phyloP scores from a whole-genome alignment of 768 basidiomycete species.

The Gymnopilus junonius region DNA sequence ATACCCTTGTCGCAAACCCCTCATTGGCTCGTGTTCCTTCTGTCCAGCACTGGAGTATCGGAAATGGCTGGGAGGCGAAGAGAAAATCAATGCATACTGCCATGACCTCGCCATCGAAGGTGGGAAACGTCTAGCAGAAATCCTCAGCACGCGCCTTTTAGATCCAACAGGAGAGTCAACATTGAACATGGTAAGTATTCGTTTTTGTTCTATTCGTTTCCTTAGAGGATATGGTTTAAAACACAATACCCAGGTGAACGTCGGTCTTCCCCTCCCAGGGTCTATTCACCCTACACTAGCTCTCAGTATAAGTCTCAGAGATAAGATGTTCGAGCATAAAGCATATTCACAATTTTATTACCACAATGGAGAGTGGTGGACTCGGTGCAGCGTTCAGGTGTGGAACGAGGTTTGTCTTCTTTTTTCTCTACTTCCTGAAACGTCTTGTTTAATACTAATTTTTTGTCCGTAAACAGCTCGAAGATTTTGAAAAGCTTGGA shows the following conservation, averaged over 20 bases:
- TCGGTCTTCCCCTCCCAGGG: slow-evolving; percentile 43
- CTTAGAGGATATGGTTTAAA: not conserved
- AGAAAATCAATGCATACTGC: slow-evolving; percentile 75
- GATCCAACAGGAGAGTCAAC: slow-evolving; percentile 69
- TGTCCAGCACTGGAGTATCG: slow-evolving; percentile 75
- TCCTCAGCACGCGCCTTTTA: slow-evolving; percentile 68
- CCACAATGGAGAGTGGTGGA: slow-evolving; percentile 50
- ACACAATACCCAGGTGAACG: slow-evolving; percentile 38
- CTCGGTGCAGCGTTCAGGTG: slow-evolving; percentile 49
- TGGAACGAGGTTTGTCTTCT: slow-evolving; percentile 44
- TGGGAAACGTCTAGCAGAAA: slow-evolving; percentile 62
- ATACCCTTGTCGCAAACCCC: too few species aligned
- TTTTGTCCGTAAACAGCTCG: slow-evolving; percentile 31
- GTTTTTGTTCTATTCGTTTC: not conserved
- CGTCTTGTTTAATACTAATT: slow-evolving; percentile 1
- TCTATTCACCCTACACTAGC: slow-evolving; percentile 24
- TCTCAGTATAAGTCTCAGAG: slow-evolving; percentile 32
- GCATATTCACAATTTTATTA: slow-evolving; percentile 38
- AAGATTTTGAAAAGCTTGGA: slow-evolving; percentile 47
- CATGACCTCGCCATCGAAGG: slow-evolving; percentile 72
- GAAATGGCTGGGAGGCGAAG: slow-evolving; percentile 80
- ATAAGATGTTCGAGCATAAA: slow-evolving; percentile 35
- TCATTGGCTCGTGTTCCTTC: not conserved
- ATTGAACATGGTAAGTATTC: slow-evolving; percentile 67
- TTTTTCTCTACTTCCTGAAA: not conserved